These are phyloP conservation scores for Hypocreales sp. DNA, from an alignment of 2,329 filamentous ascomycete genomes.

Conservation along the genomic window DNA sequence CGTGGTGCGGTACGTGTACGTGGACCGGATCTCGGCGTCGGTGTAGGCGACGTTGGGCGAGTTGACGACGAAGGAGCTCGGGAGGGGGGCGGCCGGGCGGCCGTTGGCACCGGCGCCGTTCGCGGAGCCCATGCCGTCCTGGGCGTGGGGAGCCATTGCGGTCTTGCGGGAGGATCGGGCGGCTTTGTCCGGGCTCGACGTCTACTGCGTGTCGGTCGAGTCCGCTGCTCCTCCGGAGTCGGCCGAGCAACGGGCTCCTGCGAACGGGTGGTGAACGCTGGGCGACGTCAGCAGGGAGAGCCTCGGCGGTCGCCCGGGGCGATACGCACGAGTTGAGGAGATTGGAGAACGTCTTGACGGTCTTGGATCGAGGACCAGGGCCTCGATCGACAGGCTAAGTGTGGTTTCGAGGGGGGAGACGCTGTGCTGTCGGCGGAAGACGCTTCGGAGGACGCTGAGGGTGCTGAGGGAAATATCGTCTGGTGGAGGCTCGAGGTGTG, in stretches of 20 bases:
- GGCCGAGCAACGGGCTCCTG: conserved; percentile 87
- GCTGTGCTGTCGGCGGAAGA: background rate
- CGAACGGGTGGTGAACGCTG: conserved; percentile 90
- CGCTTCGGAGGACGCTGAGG: too few species aligned
- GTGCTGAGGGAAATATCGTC: too few species aligned
- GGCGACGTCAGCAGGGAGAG: conserved; percentile 12
- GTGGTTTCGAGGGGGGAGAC: conserved; percentile 3
- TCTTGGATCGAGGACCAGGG: conserved; percentile 34
- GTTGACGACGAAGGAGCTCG: conserved; percentile 71
- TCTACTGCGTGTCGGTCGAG: conserved; percentile 44
- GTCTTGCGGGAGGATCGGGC: conserved; percentile 9
- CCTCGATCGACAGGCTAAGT: conserved; percentile 30
- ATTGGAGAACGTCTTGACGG: conserved; percentile 97
- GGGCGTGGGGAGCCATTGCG: conserved; percentile 86
- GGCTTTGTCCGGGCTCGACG: conserved; percentile 13
- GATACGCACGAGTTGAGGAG: conserved; percentile 79
- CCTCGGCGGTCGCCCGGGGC: too few species aligned
- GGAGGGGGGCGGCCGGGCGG: conserved; percentile 33
- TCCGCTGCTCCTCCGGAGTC: conserved; percentile 70
- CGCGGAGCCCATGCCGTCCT: conserved; percentile 37
- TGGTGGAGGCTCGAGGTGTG: too few species aligned
- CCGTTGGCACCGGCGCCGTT: conserved; percentile 24
- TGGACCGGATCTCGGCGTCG: conserved; percentile 74
- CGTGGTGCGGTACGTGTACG: conserved; percentile 94
- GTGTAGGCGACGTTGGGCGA: conserved; percentile 91